Base-by-base conservation (phyloP, 1,284 basidiomycete species). In the Tilletia horrida region DNA sequence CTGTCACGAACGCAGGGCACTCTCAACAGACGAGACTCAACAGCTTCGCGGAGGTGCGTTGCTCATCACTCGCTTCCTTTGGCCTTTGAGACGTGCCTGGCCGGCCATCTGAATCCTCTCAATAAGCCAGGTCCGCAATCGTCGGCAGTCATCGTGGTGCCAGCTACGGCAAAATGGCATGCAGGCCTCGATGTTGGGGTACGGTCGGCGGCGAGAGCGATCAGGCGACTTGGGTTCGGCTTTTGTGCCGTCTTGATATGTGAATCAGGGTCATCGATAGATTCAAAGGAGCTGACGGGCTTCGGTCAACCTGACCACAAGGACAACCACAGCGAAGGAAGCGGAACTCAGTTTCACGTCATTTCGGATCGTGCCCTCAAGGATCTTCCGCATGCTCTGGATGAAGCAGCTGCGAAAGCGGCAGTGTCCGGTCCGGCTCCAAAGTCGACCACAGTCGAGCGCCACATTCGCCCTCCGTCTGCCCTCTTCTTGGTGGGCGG, bases 401-500 rank as follows among this genome's bases (percentile, higher is more conserved):
- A 27, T 11, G 35, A 40, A 40, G 35, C 35, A 40, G 35, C 35
- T 6, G 35, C 35, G 35, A 11, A 4, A 11, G 35, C 35, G 35
- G 11, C 35, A 11, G 35, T 6, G 11, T 6, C 4, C 4, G 35
- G 11, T 40, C 11, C 35, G 11, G 35, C 11, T 11, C 11, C 35
- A 4, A 11, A 40, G 35, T n/a, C n/a, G n/a, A n/a, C n/a, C n/a
- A 40, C 35, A 40, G 35, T 11, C 35, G 35, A 40, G 35, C 35
- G 35, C 35, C 35, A 40, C 11, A 23, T 27, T 23, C 35, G 40
- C 3, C 25, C 59, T n/a, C 66, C 68, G 18, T 50, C 42, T 25
- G 66, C 61, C 27, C 62, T 69, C 47, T 21, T 69, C 40, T 43
- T 69, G n/a, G 45, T 69, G 23, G 68, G 68, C 23, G 68, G 68